Conservation (phyloP, 768 basidiomycete species). For the Mycena maculata region DNA sequence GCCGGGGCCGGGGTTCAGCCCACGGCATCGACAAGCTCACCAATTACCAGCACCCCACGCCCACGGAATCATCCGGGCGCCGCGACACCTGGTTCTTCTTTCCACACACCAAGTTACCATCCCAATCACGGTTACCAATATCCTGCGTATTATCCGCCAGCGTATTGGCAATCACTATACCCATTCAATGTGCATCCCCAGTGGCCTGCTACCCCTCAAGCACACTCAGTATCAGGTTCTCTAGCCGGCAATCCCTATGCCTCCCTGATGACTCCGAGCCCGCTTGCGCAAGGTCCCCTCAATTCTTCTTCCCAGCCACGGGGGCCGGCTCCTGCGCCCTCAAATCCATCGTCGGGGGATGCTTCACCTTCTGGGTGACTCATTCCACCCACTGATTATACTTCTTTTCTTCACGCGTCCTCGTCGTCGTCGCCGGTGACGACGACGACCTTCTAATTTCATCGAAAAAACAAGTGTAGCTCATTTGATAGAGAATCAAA, state of each 20-base stretch:
- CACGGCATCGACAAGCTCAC: no score
- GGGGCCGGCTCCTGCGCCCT: background rate
- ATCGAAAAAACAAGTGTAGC: background rate
- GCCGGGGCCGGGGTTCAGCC: no score
- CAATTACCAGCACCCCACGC: no score
- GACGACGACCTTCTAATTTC: background rate
- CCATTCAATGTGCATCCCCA: background rate
- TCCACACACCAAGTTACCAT: background rate
- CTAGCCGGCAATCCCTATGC: background rate
- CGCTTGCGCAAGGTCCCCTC: background rate
- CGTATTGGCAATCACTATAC: background rate
- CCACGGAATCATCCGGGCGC: background rate
- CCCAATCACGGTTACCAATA: no score
- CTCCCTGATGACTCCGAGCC: background rate
- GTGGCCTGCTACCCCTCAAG: background rate
- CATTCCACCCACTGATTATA: background rate
- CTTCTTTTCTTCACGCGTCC: background rate
- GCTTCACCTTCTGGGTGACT: background rate
- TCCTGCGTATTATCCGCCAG: no score
- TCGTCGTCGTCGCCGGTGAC: background rate
- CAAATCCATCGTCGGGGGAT: background rate
- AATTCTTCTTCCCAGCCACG: background rate
- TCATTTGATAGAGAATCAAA: constrained; percentile 1
- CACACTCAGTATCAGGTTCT: no score
- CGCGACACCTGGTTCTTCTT: background rate